Evolutionary conservation across 331 rosid genomes (phyloP), one percentile per base, ranked within the genome.

Genomic region (Ulmus americana): DNA sequence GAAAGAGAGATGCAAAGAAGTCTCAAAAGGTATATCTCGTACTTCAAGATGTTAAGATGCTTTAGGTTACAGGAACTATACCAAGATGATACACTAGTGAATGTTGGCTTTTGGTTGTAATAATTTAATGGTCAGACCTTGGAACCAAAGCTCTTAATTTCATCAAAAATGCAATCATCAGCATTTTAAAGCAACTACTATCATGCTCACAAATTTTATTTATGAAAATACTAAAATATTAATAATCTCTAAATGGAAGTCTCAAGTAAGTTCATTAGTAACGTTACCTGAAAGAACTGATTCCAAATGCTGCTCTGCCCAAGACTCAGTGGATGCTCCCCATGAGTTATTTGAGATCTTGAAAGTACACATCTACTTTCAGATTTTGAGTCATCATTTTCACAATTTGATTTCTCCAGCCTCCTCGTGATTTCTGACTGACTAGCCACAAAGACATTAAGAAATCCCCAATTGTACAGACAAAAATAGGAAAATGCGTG

Each of bases 311-410:
- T 94, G 67, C 90, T 77, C 85, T 83, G 83, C 80, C 99, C 99
- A 76, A 94, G 95, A 74, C 99, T 94, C 84, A 90, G 73, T 58
- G 99, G 99, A 84, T 94, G 99, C 74, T 94, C 97, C 77, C 80
- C 99, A 16, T 82, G 95, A 77, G 90, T 50, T 77, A 94, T 85
- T 79, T 87, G 85, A 62, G 95, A 87, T 77, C 99, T 85, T 66
- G 97, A 94, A 68, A 94, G 95, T 74, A 80, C 74, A 16, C 95
- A 77, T 59, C 86, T 72, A 43, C 80, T 72, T 70, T 74, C 85
- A 75, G 49, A 55, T 61, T 78, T 74, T 51, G 81, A 47, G 63
- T 84, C 99, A 46, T 81, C 90, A 53, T 81, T 60, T 63, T 87
- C 91, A 70, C 9, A 61, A 75, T 51, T 78, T 2, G 85, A 67